Evolutionary conservation across 257 asterid genomes (phyloP).

Genomic region (Lycium barbarum): DNA sequence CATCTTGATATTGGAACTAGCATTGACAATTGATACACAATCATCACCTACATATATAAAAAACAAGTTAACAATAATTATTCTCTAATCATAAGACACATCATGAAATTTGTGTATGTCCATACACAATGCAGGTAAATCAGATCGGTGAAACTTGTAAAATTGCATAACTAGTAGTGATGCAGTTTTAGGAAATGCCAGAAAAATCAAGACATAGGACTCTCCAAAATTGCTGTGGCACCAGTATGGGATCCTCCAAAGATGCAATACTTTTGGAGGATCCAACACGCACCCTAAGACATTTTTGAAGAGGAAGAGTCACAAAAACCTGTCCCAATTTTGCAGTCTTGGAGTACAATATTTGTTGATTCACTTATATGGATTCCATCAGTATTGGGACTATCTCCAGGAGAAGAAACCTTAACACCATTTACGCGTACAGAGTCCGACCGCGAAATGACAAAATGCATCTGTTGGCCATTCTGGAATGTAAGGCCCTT

Average conservation of each 20-base stretch:
- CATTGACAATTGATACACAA: slow-evolving; percentile 86
- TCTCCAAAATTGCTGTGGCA: background rate
- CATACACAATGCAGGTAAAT: background rate
- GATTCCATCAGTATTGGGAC: slow-evolving; percentile 98
- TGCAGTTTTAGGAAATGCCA: background rate
- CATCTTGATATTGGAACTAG: slow-evolving; percentile 84
- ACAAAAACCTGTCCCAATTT: slow-evolving; percentile 82
- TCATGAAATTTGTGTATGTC: background rate
- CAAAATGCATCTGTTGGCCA: slow-evolving; percentile 92
- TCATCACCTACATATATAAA: slow-evolving; percentile 71
- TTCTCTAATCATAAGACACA: background rate
- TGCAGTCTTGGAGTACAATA: slow-evolving; percentile 78
- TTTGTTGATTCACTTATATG: slow-evolving; percentile 85
- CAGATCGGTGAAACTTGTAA: background rate
- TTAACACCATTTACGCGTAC: slow-evolving; percentile 63
- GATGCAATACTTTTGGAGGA: background rate
- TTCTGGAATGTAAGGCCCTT: slow-evolving; percentile 83
- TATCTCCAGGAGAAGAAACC: slow-evolving; percentile 82
- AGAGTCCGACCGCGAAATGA: slow-evolving; percentile 65
- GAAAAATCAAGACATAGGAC: background rate
- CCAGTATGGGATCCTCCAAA: background rate
- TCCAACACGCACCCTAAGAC: background rate
- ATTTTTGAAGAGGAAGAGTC: background rate
- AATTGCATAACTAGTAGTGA: background rate
- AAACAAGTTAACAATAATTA: background rate